Base-by-base conservation (phyloP, 495 filamentous ascomycete species). In the Talaromyces stipitatus region DNA sequence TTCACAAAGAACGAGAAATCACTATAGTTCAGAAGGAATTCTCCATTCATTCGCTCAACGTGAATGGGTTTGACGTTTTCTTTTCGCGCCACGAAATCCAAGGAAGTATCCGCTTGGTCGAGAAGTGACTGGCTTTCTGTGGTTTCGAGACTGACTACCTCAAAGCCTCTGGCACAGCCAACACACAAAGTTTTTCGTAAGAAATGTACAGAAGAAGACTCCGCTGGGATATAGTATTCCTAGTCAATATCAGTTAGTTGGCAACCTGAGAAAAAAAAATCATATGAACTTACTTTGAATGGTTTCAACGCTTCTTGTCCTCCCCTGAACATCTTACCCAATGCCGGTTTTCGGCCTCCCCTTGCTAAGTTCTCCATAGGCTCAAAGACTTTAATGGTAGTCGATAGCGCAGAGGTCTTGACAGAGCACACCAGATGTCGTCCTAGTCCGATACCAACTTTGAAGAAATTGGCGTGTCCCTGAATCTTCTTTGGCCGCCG, bases 1-100 rank as follows among this genome's bases (percentile, higher is more conserved):
- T 99, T 97, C 64, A 99, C 94, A 64, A 96, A 99, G 80, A 99
- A 97, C 18, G 89, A 95, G 69, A 96, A 97, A 63, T 99, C 95
- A 20, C 89, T 90, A 71, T 99, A 99, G 69, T 96, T 97, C 54
- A 99, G 82, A 41, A 99, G 79, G 80, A 99, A 99, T 68, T 97
- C 95, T 60, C 91, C 90, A 61, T 92, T 90, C 64, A 97, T 84
- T 18, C 95, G 86, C 68, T 97, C 95, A 66, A 99, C 97, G 63
- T 96, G 91, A 58, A 99, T 94, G n/a, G 95, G 92, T 66, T 90
- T 89, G 60, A 94, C 87, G 62, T 87, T 90, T 67, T 98, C 94
- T 64, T 92, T 91, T 33, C 90, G 84, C 41, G 90, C 85, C 29
- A 97, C 92, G 62, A 99, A 96, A 68, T 99, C 95, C 54, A 99